A percentile compares a stretch with the other conserved stretches of the same genome.
These are phyloP conservation scores for Pichia sp. DNA, from an alignment of 1,139 yeast genomes.

Conservation along the genomic window DNA sequence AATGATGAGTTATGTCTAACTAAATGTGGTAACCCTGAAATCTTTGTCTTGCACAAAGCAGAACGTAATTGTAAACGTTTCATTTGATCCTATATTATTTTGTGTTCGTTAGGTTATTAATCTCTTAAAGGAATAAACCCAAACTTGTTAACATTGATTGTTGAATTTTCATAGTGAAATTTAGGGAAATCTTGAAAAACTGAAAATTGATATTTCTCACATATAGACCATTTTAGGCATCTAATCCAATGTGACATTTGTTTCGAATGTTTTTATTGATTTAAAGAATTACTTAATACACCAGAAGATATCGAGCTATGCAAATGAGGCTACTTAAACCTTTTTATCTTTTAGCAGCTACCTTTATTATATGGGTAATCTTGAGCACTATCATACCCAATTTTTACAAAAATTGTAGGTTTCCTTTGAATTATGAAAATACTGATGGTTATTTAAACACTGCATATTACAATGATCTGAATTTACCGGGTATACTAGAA, in stretches of 20 bases:
- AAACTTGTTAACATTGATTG: neutral
- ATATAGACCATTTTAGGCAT: neutral
- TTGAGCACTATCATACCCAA: conserved; percentile 14
- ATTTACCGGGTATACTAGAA: conserved; percentile 15
- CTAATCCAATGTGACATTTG: too few species aligned
- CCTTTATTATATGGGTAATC: conserved; percentile 7
- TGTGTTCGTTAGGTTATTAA: neutral
- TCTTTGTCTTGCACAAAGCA: neutral
- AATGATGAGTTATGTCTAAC: neutral
- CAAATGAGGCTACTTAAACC: conserved; percentile 4
- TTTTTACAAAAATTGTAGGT: neutral
- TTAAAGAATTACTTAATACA: neutral
- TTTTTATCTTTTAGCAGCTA: neutral
- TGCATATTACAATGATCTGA: conserved; percentile 19
- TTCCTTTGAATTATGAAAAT: neutral
- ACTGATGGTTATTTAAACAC: conserved; percentile 20
- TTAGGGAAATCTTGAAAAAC: neutral
- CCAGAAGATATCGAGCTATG: neutral
- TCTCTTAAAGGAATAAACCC: neutral
- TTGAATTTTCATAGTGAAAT: neutral
- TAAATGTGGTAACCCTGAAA: neutral
- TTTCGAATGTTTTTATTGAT: too few species aligned
- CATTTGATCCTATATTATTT: neutral
- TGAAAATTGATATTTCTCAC: neutral
- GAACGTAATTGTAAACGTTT: neutral